Conservation (phyloP, 164 flowering plant species). For the Santalum album region DNA sequence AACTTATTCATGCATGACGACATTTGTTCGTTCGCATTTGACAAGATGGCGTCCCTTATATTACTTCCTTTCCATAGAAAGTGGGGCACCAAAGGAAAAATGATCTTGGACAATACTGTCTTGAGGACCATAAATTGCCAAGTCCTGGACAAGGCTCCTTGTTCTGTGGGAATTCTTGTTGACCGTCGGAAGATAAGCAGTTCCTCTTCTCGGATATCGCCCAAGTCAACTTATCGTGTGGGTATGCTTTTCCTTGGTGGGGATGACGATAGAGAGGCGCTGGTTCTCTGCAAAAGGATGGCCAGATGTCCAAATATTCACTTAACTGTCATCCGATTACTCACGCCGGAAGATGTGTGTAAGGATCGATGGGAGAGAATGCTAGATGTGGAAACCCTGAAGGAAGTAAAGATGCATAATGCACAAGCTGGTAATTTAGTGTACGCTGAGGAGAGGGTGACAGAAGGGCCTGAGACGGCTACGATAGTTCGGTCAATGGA, state of each 20-base stretch:
- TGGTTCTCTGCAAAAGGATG: background rate
- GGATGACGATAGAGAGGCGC: background rate
- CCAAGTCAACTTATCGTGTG: background rate
- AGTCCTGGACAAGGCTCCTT: background rate
- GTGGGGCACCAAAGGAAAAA: background rate
- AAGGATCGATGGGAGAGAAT: background rate
- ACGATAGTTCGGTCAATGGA: background rate
- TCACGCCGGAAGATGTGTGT: too few species aligned
- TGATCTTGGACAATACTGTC: background rate
- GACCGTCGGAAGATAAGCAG: background rate
- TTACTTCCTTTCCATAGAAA: constrained; percentile 1
- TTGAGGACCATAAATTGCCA: background rate
- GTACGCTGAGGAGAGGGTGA: background rate
- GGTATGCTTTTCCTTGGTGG: background rate
- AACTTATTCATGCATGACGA: background rate
- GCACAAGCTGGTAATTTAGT: background rate
- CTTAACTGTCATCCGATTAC: background rate
- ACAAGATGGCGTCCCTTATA: background rate
- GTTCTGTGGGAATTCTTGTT: background rate
- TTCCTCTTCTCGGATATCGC: background rate
- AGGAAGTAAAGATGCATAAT: background rate
- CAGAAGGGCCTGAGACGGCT: background rate
- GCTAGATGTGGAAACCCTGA: background rate
- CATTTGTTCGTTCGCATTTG: constrained; percentile 1
- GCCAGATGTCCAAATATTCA: background rate